Evolutionary conservation across 2,329 filamentous ascomycete genomes (phyloP).

Genomic region (Diaporthe australafricana): DNA sequence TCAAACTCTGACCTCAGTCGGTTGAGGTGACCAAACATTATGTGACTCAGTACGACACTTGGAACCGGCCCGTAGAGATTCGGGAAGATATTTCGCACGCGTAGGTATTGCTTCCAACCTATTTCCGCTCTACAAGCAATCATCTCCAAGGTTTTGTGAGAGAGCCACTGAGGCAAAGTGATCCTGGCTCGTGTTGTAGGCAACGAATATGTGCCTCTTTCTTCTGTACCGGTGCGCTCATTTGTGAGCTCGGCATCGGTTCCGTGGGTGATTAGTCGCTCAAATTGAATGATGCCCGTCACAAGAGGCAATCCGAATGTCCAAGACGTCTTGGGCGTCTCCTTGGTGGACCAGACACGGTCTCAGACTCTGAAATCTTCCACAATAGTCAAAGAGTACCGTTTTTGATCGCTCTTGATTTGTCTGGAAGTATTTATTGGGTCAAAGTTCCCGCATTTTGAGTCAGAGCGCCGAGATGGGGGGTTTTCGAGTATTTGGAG

Average conservation of each 20-base stretch:
- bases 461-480: no score
- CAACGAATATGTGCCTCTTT: background rate
- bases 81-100: background rate
- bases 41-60: background rate
- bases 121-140: background rate
- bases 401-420: background rate
- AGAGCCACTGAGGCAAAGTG: background rate
- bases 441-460: no score
- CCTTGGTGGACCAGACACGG: background rate
- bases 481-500: no score
- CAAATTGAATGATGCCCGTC: background rate
- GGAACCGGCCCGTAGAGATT: rapidly evolving
- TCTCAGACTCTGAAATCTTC: background rate
- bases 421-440: no score
- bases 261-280: background rate
- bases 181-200: background rate
- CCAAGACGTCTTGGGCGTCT: background rate
- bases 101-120: conserved; percentile 1
- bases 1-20: background rate
- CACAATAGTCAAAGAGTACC: no score
- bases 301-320: background rate
- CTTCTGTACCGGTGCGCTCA: background rate
- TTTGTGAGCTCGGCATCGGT: background rate
- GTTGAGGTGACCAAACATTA: background rate
- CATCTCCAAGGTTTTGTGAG: background rate